Evolutionary conservation across 768 basidiomycete species (phyloP).

Genomic region (Lentinus tigrinus): DNA sequence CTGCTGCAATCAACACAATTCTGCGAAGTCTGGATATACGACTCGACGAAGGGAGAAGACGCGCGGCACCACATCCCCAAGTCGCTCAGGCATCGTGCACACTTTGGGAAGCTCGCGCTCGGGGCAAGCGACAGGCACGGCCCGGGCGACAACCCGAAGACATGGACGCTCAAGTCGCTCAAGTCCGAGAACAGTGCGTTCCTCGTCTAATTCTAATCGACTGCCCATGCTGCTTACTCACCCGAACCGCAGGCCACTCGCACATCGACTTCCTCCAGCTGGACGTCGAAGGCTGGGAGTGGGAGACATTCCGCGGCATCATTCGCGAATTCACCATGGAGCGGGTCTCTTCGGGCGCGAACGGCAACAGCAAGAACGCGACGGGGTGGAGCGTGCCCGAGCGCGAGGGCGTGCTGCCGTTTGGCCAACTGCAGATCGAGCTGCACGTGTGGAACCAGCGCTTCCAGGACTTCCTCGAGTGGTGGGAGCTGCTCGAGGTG

Average conservation of each 20-base stretch:
- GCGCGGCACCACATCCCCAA: constrained; percentile 15
- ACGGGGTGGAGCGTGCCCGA: constrained; percentile 26
- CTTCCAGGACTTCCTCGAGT: constrained; percentile 57
- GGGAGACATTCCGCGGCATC: constrained; percentile 51
- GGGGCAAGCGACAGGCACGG: constrained; percentile 46
- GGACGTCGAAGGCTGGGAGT: constrained; percentile 72
- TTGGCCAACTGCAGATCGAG: constrained; percentile 72
- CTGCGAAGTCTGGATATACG: constrained; percentile 44
- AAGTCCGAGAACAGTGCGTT: constrained; percentile 60
- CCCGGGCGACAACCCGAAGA: constrained; percentile 43
- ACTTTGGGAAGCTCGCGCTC: constrained; percentile 26
- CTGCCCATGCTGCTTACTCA: background rate
- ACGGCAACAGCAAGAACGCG: constrained; percentile 49
- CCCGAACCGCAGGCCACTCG: constrained; percentile 44
- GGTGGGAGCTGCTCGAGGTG: constrained; percentile 72
- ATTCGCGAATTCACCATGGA: constrained; percentile 43
- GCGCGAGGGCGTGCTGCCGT: constrained; percentile 42
- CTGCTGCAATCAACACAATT: constrained; percentile 39
- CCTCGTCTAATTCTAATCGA: too few relatives aligned
- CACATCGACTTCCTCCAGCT: constrained; percentile 74
- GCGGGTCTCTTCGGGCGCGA: background rate
- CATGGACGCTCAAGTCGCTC: constrained; percentile 61
- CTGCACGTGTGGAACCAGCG: constrained; percentile 46
- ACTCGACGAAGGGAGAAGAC: constrained; percentile 36
- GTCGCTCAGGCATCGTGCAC: constrained; percentile 21